phyloP scores from a whole-genome alignment of 805 yeast species.

The Candida sithepensis region DNA sequence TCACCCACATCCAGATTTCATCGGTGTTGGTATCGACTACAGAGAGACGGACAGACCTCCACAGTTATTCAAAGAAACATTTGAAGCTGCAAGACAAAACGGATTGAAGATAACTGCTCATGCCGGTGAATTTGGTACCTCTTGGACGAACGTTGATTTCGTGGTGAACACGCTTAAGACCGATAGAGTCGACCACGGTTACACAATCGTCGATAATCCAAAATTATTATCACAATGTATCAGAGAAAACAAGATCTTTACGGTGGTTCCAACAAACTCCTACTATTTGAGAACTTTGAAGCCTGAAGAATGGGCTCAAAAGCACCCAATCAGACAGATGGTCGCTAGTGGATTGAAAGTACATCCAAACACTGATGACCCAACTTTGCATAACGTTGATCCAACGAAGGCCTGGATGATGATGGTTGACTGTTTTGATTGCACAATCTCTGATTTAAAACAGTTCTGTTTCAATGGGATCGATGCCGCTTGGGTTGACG shows the following conservation, averaged over 20 bases:
- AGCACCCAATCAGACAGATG: slow-evolving; percentile 31
- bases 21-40: slow-evolving; percentile 33
- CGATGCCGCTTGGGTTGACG: slow-evolving; percentile 28
- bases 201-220: slow-evolving; percentile 28
- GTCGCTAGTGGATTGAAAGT: slow-evolving; percentile 23
- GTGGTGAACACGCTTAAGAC: slow-evolving; percentile 24
- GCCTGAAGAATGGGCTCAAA: slow-evolving; percentile 28
- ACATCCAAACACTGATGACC: slow-evolving; percentile 33
- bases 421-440: slow-evolving; percentile 31
- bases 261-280: slow-evolving; percentile 33
- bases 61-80: slow-evolving; percentile 25
- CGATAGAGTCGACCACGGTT: slow-evolving; percentile 31
- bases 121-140: slow-evolving; percentile 31
- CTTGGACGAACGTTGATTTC: slow-evolving; percentile 27
- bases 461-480: slow-evolving; percentile 25
- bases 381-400: slow-evolving; percentile 28
- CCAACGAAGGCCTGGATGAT: slow-evolving; percentile 30
- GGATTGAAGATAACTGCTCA: slow-evolving; percentile 30
- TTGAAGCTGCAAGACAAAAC: slow-evolving; percentile 18
- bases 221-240: slow-evolving; percentile 23
- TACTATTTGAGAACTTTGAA: slow-evolving; percentile 27
- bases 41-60: slow-evolving; percentile 30
- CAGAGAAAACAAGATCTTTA: slow-evolving; percentile 19
- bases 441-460: slow-evolving; percentile 19
- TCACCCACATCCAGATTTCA: slow-evolving; percentile 18